Conservation (phyloP, 1,284 basidiomycete genomes). For the Moesziomyces globuligerus region DNA sequence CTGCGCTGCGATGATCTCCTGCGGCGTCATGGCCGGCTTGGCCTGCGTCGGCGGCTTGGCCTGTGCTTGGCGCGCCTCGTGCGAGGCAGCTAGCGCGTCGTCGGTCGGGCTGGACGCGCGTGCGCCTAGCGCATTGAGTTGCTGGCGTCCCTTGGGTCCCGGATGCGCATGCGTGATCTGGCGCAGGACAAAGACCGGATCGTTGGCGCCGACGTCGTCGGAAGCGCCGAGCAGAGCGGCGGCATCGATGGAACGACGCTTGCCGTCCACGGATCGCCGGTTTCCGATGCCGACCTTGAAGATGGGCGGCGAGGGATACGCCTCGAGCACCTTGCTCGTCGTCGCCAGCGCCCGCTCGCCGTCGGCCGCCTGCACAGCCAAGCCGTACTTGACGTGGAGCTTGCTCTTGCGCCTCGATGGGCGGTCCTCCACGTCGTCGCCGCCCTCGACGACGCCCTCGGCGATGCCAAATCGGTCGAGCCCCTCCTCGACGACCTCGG, state of each 20-base stretch:
- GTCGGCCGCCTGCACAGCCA: constrained; percentile 69
- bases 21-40: constrained; percentile 72
- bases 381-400: constrained; percentile 80
- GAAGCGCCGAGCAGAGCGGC: constrained; percentile 72
- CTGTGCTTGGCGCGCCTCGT: constrained; percentile 59
- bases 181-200: constrained; percentile 84
- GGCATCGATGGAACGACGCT: constrained; percentile 88
- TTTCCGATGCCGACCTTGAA: constrained; percentile 74
- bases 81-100: constrained; percentile 68
- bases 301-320: constrained; percentile 75
- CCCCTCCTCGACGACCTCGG: constrained; percentile 91
- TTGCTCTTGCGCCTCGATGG: constrained; percentile 80
- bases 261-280: constrained; percentile 77
- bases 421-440: constrained; percentile 95
- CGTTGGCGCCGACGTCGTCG: constrained; percentile 81
- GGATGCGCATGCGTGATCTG: constrained; percentile 44
- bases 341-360: constrained; percentile 49
- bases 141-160: constrained; percentile 16
- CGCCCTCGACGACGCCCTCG: constrained; percentile 95
- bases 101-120: constrained; percentile 50
- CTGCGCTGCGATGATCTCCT: constrained; percentile 92
- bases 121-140: constrained; percentile 10
- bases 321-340: constrained; percentile 73
- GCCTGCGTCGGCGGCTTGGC: not conserved
- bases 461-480: constrained; percentile 90